These are phyloP conservation scores for Iberis amara DNA, from an alignment of 441 rosid genomes.

Conservation along the genomic window DNA sequence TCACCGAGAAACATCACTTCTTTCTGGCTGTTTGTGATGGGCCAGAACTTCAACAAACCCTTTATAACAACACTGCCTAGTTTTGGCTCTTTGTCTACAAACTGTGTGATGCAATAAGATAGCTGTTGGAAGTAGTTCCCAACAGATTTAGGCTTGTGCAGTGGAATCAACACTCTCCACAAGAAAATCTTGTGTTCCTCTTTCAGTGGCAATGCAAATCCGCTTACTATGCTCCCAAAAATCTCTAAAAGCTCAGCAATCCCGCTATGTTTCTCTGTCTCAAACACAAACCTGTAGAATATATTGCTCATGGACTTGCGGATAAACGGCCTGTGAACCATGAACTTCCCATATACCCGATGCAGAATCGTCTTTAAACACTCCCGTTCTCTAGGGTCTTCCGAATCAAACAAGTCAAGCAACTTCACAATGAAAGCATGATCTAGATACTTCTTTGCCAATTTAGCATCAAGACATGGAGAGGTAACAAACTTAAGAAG, in stretches of 20 bases:
- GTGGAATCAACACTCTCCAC: slow-evolving; percentile 72
- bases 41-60: slow-evolving; percentile 81
- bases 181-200: slow-evolving; percentile 86
- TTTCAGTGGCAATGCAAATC: slow-evolving; percentile 82
- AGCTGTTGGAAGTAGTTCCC: slow-evolving; percentile 75
- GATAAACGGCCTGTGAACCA: slow-evolving; percentile 76
- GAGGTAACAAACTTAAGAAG: slow-evolving; percentile 71
- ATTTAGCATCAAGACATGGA: slow-evolving; percentile 60
- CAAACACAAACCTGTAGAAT: slow-evolving; percentile 51
- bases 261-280: neutral
- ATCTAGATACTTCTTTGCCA: slow-evolving; percentile 78
- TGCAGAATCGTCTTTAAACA: slow-evolving; percentile 75
- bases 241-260: slow-evolving; percentile 74
- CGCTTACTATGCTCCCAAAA: slow-evolving; percentile 75
- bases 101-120: slow-evolving; percentile 68
- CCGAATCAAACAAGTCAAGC: slow-evolving; percentile 78
- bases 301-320: slow-evolving; percentile 74
- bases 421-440: slow-evolving; percentile 74
- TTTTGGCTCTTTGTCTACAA: slow-evolving; percentile 73
- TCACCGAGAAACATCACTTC: slow-evolving; percentile 85
- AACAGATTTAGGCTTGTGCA: slow-evolving; percentile 80
- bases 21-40: slow-evolving; percentile 76
- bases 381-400: slow-evolving; percentile 89
- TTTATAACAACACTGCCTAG: slow-evolving; percentile 55
- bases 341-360: slow-evolving; percentile 29